phyloP scores from a whole-genome alignment of 345 rosid species.

The Punica granatum region DNA sequence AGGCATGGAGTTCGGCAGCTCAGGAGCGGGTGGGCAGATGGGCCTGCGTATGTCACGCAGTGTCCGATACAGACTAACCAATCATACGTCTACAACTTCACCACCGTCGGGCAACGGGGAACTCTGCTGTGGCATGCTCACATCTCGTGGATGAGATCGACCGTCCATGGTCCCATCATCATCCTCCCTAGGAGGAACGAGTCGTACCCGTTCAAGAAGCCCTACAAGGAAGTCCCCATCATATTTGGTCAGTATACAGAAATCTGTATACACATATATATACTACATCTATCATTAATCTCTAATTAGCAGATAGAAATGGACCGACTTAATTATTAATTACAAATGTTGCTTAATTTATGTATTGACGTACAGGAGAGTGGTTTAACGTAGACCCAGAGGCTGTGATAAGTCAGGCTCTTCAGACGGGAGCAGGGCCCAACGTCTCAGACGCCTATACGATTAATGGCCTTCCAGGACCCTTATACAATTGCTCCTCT shows the following conservation, averaged over 20 bases:
- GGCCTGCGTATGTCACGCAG: slow-evolving; percentile 50
- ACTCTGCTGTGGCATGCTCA: slow-evolving; percentile 73
- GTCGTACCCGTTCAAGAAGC: slow-evolving; percentile 49
- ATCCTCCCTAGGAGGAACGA: slow-evolving; percentile 42
- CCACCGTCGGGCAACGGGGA: slow-evolving; percentile 53
- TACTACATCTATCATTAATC: no score
- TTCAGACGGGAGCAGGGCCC: slow-evolving; percentile 44
- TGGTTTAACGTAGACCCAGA: slow-evolving; percentile 57
- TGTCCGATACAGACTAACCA: slow-evolving; percentile 54
- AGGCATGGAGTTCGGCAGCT: slow-evolving; percentile 64
- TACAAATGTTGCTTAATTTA: not conserved
- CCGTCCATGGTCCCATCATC: slow-evolving; percentile 47
- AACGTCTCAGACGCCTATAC: slow-evolving; percentile 61
- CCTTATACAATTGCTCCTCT: slow-evolving; percentile 53
- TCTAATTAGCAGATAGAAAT: no score
- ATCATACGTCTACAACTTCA: slow-evolving; percentile 46
- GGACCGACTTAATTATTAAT: no score
- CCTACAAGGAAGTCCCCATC: slow-evolving; percentile 51
- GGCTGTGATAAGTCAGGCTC: slow-evolving; percentile 46
- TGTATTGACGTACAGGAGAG: slow-evolving; percentile 35
- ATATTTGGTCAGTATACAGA: slow-evolving; percentile 27
- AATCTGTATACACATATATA: not conserved
- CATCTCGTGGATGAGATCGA: slow-evolving; percentile 45
- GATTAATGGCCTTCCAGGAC: slow-evolving; percentile 58
- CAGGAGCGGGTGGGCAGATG: slow-evolving; percentile 49